Evolutionary conservation across 1,284 basidiomycete species (phyloP).

Genomic region (Irpex lacteus): DNA sequence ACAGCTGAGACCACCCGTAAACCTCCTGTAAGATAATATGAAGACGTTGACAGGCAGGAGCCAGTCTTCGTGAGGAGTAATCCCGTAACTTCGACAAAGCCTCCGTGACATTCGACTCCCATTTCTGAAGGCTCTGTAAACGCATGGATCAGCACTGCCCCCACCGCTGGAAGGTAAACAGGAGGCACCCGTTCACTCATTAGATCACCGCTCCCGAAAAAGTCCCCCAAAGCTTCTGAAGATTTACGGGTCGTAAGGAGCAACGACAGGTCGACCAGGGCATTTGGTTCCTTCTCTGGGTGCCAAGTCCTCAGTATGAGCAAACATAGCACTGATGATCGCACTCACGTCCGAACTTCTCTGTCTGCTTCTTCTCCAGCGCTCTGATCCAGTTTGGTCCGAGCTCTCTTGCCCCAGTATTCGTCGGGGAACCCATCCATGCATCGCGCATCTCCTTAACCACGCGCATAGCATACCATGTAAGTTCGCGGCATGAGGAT

Average conservation of each 20-base stretch:
- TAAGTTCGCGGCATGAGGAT: conserved; percentile 66
- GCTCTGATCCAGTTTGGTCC: conserved; percentile 72
- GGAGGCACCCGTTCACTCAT: conserved; percentile 72
- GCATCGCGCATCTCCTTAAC: conserved; percentile 66
- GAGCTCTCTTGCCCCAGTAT: conserved; percentile 62
- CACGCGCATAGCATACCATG: conserved; percentile 66
- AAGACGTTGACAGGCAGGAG: conserved; percentile 72
- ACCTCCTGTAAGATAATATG: conserved; percentile 73
- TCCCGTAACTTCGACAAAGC: conserved; percentile 71
- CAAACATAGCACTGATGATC: not conserved
- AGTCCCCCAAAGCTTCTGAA: conserved; percentile 67
- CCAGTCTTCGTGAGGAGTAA: conserved; percentile 63
- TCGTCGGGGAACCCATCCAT: conserved; percentile 69
- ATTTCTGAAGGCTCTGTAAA: conserved; percentile 67
- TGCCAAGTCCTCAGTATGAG: not conserved
- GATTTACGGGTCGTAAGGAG: conserved; percentile 67
- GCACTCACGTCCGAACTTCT: conserved; percentile 61
- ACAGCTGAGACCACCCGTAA: conserved; percentile 74
- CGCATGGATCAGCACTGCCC: not conserved
- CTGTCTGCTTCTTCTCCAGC: conserved; percentile 59
- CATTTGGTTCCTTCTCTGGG: conserved; percentile 54
- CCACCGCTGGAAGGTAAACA: not conserved
- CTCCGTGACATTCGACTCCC: conserved; percentile 72
- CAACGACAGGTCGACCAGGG: conserved; percentile 68
- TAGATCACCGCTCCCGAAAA: conserved; percentile 72